Conservation (phyloP, 371 early-diverging fungal species). For the Lichtheimia corymbifera region DNA sequence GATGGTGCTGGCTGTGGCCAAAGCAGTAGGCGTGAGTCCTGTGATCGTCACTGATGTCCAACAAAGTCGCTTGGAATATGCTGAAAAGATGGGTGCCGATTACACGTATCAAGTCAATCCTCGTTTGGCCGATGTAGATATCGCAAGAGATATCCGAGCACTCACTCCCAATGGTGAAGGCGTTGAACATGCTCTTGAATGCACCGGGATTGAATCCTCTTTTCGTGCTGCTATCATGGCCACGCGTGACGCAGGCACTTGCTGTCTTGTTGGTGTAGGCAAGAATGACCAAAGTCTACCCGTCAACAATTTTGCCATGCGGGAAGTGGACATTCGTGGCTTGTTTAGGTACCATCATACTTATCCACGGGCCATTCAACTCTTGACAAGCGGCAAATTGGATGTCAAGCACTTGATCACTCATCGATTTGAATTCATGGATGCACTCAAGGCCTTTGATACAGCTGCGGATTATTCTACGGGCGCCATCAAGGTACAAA, state of each 20-base stretch:
- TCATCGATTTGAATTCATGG: constrained; percentile 37
- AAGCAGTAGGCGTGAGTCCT: constrained; percentile 41
- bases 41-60: constrained; percentile 44
- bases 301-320: constrained; percentile 54
- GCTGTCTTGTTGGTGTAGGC: constrained; percentile 48
- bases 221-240: constrained; percentile 49
- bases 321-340: constrained; percentile 48
- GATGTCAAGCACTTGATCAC: constrained; percentile 46
- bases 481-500: constrained; percentile 48
- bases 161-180: constrained; percentile 32
- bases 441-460: constrained; percentile 46
- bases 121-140: constrained; percentile 20
- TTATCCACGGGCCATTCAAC: constrained; percentile 42
- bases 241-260: constrained; percentile 42
- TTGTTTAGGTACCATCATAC: constrained; percentile 47
- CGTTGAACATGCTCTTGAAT: constrained; percentile 42
- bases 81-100: constrained; percentile 27
- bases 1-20: constrained; percentile 42
- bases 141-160: constrained; percentile 35
- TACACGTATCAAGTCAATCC: constrained; percentile 22
- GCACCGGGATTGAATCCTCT: constrained; percentile 47
- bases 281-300: constrained; percentile 47
- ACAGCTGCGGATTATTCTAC: constrained; percentile 35
- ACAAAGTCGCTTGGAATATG: constrained; percentile 34
- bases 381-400: constrained; percentile 32